Conservation (phyloP, 2,329 filamentous ascomycete species). For the Claviceps paspali region DNA sequence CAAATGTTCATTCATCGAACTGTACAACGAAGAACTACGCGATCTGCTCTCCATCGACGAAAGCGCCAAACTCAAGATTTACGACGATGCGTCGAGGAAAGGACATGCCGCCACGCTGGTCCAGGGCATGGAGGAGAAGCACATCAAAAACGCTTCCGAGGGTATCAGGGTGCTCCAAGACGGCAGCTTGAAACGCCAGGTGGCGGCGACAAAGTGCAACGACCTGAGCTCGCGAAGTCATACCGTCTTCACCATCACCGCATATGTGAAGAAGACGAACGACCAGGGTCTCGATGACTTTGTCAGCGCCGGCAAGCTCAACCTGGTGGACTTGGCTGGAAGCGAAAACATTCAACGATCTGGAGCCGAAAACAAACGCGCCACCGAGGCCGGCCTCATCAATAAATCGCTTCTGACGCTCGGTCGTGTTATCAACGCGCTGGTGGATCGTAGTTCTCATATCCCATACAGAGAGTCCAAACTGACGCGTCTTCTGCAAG, state of each 20-base stretch:
- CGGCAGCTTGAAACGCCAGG: conserved; percentile 86
- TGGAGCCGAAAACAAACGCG: conserved; percentile 94
- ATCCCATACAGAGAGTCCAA: conserved; percentile 93
- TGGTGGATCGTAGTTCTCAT: conserved; percentile 78
- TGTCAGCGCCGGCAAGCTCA: conserved; percentile 82
- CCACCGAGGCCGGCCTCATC: conserved; percentile 87
- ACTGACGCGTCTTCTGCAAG: conserved; percentile 84
- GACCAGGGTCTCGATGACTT: conserved; percentile 82
- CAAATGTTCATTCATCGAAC: conserved; percentile 95
- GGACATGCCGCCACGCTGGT: conserved; percentile 77
- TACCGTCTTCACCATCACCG: conserved; percentile 92
- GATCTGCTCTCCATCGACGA: conserved; percentile 79
- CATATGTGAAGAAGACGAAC: conserved; percentile 67
- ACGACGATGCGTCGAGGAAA: conserved; percentile 74
- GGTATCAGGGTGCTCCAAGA: conserved; percentile 80
- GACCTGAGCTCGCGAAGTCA: conserved; percentile 94
- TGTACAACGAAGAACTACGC: conserved; percentile 94
- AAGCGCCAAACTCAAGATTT: conserved; percentile 80
- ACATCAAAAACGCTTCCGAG: conserved; percentile 71
- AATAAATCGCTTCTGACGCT: conserved; percentile 95
- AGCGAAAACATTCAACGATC: conserved; percentile 97
- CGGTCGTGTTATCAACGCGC: conserved; percentile 90
- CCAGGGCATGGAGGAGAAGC: conserved; percentile 93
- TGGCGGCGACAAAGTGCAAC: conserved; percentile 99
- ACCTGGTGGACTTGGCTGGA: conserved; percentile 88